phyloP scores from a whole-genome alignment of 1,284 basidiomycete species.

The Boletellus deceptivus region DNA sequence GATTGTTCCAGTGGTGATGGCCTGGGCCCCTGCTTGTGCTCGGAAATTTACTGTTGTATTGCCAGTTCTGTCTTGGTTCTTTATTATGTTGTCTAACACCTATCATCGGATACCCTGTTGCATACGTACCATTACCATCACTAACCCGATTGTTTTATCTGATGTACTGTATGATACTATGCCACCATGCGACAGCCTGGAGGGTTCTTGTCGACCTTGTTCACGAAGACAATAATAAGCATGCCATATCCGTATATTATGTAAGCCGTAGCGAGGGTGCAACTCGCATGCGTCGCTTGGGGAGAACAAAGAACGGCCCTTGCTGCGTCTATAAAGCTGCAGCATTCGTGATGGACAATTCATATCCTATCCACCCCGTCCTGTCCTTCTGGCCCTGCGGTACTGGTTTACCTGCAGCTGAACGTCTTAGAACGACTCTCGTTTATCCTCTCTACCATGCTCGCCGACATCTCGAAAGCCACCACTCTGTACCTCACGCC shows the following conservation, averaged over 20 bases:
- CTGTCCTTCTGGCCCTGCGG: slow-evolving; percentile 12
- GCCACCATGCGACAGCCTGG: background rate
- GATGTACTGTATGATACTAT: slow-evolving; percentile 30
- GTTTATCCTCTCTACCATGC: slow-evolving; percentile 29
- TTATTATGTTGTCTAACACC: slow-evolving; percentile 30
- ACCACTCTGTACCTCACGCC: slow-evolving; percentile 69
- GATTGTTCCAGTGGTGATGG: slow-evolving; percentile 33
- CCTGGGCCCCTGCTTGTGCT: slow-evolving; percentile 15
- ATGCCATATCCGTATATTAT: background rate
- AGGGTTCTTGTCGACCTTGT: slow-evolving; percentile 4
- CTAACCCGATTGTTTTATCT: slow-evolving; percentile 29
- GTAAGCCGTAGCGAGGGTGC: slow-evolving; percentile 6
- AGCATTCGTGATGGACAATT: slow-evolving; percentile 2
- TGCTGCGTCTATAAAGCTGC: slow-evolving; percentile 16
- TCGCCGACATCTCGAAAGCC: slow-evolving; percentile 67
- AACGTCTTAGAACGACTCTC: slow-evolving; percentile 20
- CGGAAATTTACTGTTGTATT: slow-evolving; percentile 30
- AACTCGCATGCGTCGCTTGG: background rate
- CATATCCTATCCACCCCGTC: background rate
- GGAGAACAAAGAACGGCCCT: slow-evolving; percentile 20
- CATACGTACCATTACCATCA: slow-evolving; percentile 36
- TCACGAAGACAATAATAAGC: slow-evolving; percentile 8
- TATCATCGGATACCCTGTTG: slow-evolving; percentile 37
- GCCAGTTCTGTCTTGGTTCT: slow-evolving; percentile 26
- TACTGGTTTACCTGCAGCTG: slow-evolving; percentile 24